Evolutionary conservation across 257 asterid genomes (phyloP), one percentile per base, ranked within the genome.

Genomic region (Solanum appendiculatum): DNA sequence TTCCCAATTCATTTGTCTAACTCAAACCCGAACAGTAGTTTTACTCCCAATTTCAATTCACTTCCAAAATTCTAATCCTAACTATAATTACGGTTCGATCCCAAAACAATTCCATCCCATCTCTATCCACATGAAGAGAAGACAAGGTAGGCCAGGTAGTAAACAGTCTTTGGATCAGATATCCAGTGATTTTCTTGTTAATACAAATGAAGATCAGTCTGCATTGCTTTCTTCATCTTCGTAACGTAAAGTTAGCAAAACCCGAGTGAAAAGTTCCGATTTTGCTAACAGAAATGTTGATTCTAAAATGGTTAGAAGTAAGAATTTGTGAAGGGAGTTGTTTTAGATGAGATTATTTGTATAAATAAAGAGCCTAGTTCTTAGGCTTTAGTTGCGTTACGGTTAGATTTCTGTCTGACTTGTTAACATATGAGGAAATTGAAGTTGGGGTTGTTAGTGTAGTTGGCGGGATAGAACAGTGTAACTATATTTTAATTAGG

Each of bases 381-480:
- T 2, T 98, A 95, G 91, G 99, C 96, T 2, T 92, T 93, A 89
- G 94, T 91, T 81, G 98, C 98, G 3, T 91, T 97, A 70, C 88
- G 4, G 92, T 93, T 7, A 97, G 98, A 0, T 2, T 97, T 88
- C 98, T 98, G 2, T 98, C 94, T 11, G 99, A 95, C 91, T 92
- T 23, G 91, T 93, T 97, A 3, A 94, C 95, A 0, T 96, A 94
- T 1, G 98, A 94, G 91, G 99, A 97, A 89, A 94, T 95, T 54
- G 95, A 95, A 73, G 95, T 91, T 6, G 94, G 95, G 23, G 96
- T 97, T 82, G 98, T 97, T 69, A 90, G 94, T 20, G 94, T 88
- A 44, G 94, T 95, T 8, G 98, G 98, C n/a, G 97, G 98, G 73
- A 94, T 94, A 37, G 98, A 95, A 89, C 96, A 94, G 92, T 96